Evolutionary conservation across 352 stramenopile genomes (phyloP), one percentile per base, ranked within the genome.

Genomic region (Halophytophthora batemanensis): DNA sequence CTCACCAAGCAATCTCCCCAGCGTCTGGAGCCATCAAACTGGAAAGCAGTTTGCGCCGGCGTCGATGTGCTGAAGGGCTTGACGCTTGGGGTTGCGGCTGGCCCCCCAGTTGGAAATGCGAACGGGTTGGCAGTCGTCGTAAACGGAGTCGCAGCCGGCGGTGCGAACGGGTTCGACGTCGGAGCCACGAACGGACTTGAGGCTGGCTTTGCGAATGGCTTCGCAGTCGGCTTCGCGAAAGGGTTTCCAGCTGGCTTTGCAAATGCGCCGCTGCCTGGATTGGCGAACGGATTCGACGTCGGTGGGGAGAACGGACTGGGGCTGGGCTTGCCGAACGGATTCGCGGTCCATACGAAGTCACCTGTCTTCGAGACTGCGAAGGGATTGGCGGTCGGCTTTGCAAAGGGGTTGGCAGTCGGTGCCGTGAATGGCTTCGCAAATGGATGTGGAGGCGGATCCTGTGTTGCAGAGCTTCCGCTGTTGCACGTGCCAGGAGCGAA

Each of bases 251-350:
- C 25, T 15, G 41, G 14, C 35, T 21, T 58, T 17, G 12, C 18
- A 21, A 65, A 60, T 18, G 45, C 18, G 17, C 35, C 49, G 51
- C 47, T 13, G 55, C 25, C 28, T 14, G 41, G 14, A 23, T 21
- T 58, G 17, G 17, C 25, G 28, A 65, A 60, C 23, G 45, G 34
- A 23, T 52, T 64, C 18, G 17, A 28, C 49, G 51, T 51, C n/a
- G 55, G 44, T 29, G 17, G 14, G 6, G 50, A 7, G 25, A 31
- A 8, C 25, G 25, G 25, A 31, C 25, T 31, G 4, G 25, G 8
- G 25, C 8, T 31, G 4, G 25, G 25, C 25, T 31, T 31, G 25
- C 25, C 25, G 8, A 31, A 31, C 8, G 25, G 25, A 31, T 8
- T 31, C 8, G 25, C 25, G 25, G 25, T 31, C 25, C 25, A 31